Evolutionary conservation across 2,329 filamentous ascomycete species (phyloP), one percentile per base, ranked within the genome.

Genomic region (Penicillium sp.): DNA sequence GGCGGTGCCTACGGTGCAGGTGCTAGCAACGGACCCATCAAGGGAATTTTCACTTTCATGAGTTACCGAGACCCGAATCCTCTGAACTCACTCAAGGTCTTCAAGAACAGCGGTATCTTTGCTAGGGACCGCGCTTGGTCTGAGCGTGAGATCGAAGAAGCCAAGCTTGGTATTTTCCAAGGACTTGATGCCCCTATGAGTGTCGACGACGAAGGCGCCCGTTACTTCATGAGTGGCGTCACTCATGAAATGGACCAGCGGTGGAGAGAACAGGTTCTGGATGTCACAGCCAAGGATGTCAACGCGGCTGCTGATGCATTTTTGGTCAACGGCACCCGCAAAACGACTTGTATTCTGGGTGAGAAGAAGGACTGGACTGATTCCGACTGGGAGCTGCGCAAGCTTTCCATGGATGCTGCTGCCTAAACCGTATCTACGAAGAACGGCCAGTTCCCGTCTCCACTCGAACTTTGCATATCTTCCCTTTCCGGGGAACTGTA

Each of bases 31-130:
- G 83, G 84, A 19, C 82, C 87, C 0, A 74, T 95, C 7, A 86
- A 89, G 58, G 92, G 91, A 19, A 70, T 95, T 1, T 97, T 99
- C 61, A 89, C 89, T 13, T 95, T 96, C 74, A 96, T 95, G 74
- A 92, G 88, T 37, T 99, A 99, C 77, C 88, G 93, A 43, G 93
- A 99, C 67, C 93, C 93, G 2, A 96, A 97, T 66, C 92, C 93
- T 0, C 78, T 86, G 54, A 96, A 95, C 70, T 92, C 89, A 0
- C 75, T 97, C 57, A 82, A 80, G 48, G 88, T 96, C 52, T 95
- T 96, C 83, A 77, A 80, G 28, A 85, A 86, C 49, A 88, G 89
- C 1, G 93, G 92, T 1, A 75, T 79, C 19, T 96, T 90, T 83
- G 93, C 91, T 0, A 78, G 83, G 10, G 86, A 95, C 58, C 87